Percentiles rank a stretch among this genome's conserved stretches.
These are phyloP conservation scores for Daldinia sp. DNA, from an alignment of 2,329 filamentous ascomycete species.

Conservation along the genomic window DNA sequence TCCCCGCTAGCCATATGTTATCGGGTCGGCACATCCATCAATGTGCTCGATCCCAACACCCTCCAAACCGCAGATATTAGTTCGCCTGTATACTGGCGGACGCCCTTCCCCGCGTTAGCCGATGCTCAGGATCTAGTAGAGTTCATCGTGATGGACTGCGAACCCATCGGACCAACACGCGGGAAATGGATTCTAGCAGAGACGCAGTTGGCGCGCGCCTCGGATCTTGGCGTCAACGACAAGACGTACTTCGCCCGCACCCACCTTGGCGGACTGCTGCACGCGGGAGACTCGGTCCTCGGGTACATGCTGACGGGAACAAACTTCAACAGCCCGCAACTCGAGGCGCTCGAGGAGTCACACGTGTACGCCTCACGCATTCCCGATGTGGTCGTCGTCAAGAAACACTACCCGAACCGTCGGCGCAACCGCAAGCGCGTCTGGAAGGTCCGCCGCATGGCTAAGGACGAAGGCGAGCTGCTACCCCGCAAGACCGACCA, in stretches of 20 bases:
- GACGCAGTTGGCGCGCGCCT: constrained; percentile 86
- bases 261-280: constrained; percentile 86
- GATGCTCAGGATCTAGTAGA: constrained; percentile 89
- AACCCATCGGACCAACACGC: constrained; percentile 78
- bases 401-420: constrained; percentile 89
- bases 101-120: constrained; percentile 85
- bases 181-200: constrained; percentile 89
- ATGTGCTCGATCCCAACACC: constrained; percentile 89
- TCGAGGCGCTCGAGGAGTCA: constrained; percentile 75
- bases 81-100: constrained; percentile 87
- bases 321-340: constrained; percentile 52
- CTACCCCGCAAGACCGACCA: constrained; percentile 88
- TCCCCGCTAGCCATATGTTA: constrained; percentile 87
- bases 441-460: constrained; percentile 97
- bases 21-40: constrained; percentile 88
- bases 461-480: constrained; percentile 87
- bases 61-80: constrained; percentile 91
- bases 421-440: constrained; percentile 86
- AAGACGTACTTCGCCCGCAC: constrained; percentile 90
- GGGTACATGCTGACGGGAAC: constrained; percentile 89
- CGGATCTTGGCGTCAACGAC: constrained; percentile 88
- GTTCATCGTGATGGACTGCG: constrained; percentile 95
- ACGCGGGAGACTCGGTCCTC: constrained; percentile 91
- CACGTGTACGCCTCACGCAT: constrained; percentile 81
- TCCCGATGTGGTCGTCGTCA: constrained; percentile 93